phyloP scores from a whole-genome alignment of 1,284 basidiomycete species.

The Cryptococcus wingfieldii region DNA sequence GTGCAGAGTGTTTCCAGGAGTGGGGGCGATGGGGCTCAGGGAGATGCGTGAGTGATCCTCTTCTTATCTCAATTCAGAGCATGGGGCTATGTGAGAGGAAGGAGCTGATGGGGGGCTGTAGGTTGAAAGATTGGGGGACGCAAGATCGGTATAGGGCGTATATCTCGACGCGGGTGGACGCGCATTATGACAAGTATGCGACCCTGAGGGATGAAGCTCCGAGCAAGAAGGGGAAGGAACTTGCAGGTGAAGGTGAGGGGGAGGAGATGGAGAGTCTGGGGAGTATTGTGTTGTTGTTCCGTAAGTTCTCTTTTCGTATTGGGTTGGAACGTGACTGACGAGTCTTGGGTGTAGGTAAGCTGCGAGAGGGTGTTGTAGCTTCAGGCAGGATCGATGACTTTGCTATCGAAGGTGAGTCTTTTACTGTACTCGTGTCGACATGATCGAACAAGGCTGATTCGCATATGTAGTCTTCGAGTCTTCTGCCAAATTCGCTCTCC shows the following conservation, averaged over 20 bases:
- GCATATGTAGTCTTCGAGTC: constrained; percentile 44
- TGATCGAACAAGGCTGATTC: not conserved
- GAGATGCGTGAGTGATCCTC: constrained; percentile 38
- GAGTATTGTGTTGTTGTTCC: constrained; percentile 42
- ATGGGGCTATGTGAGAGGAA: not conserved
- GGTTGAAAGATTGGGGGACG: constrained; percentile 37
- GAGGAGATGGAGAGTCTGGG: constrained; percentile 37
- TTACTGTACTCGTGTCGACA: not conserved
- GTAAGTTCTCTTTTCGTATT: constrained; percentile 15
- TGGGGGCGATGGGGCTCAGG: constrained; percentile 43
- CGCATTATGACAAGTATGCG: not conserved
- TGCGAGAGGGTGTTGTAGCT: constrained; percentile 47
- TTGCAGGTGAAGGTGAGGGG: constrained; percentile 1
- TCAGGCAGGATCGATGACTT: constrained; percentile 40
- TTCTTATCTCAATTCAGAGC: not conserved
- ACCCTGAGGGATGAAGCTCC: not conserved
- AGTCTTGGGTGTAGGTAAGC: constrained; percentile 32
- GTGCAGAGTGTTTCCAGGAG: constrained; percentile 37
- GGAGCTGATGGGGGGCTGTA: constrained; percentile 1
- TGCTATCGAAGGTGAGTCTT: constrained; percentile 41
- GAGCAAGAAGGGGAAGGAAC: not conserved
- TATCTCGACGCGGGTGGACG: constrained; percentile 38
- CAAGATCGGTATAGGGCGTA: constrained; percentile 41
- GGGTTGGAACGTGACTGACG: not conserved
- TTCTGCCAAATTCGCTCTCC: constrained; percentile 37